Conservation (phyloP, 257 asterid species). For the Fraxinus pennsylvanica region DNA sequence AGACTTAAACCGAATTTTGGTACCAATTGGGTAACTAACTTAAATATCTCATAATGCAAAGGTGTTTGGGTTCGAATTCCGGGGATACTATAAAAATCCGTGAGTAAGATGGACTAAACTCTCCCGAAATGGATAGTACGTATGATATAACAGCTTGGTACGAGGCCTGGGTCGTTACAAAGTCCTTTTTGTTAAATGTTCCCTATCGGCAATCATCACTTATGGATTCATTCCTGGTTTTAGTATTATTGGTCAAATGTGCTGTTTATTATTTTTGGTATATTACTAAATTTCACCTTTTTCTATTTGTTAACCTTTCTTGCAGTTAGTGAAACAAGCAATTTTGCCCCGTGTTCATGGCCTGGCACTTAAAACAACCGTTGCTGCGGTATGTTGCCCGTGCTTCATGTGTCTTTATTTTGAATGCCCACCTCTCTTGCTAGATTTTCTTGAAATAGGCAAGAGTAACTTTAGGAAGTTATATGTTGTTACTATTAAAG, state of each 20-base stretch:
- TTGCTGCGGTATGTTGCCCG: conserved; percentile 84
- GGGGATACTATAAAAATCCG: too few species aligned
- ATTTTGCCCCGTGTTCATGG: conserved; percentile 95
- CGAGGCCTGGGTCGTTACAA: too few species aligned
- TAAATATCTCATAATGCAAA: too few species aligned
- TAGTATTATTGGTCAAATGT: neutral
- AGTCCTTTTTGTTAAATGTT: neutral
- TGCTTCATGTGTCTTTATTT: conserved; percentile 8
- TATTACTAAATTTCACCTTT: neutral
- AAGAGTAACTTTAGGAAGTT: neutral
- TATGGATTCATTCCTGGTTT: neutral
- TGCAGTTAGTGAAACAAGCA: conserved; percentile 86
- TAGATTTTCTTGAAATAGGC: neutral
- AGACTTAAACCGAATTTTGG: too few species aligned
- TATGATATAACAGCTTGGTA: too few species aligned
- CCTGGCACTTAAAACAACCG: conserved; percentile 95
- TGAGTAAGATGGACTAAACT: too few species aligned
- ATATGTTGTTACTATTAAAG: neutral
- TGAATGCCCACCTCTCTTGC: neutral
- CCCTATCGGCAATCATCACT: neutral
- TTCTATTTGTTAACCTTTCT: conserved; percentile 5
- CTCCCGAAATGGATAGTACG: too few species aligned
- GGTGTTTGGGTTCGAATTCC: too few species aligned
- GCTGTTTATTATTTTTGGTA: neutral
- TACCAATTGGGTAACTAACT: too few species aligned